Base-by-base conservation (phyloP, 331 rosid species). In the Arachis monticola region DNA sequence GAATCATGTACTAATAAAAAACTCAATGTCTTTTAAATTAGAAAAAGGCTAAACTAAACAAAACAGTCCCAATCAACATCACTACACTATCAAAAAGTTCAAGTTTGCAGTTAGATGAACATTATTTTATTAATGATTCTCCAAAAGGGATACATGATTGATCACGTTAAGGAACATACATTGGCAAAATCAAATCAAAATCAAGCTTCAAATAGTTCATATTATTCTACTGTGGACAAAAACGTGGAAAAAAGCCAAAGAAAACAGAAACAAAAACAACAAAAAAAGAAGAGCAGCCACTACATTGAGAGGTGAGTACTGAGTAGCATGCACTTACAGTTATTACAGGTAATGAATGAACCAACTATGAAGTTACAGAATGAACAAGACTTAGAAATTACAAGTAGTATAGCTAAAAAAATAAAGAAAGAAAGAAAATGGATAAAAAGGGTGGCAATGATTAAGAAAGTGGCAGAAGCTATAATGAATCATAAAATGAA, bases 381-480 rank as follows among this genome's bases (percentile, higher is more conserved):
- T 6, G 52, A 62, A 53, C 52, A 61, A 38, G 31, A 52, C 3
- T 69, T 55, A 5, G 61, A 58, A 31, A n/a, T n/a, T n/a, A n/a
- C n/a, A n/a, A n/a, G n/a, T n/a, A n/a, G n/a, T n/a, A n/a, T n/a
- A n/a, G n/a, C n/a, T n/a, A n/a, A n/a, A n/a, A n/a, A n/a, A n/a
- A n/a, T n/a, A n/a, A 9, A 10, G n/a, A 13, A 38, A 55, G 30
- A 52, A 8, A 52, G 1, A 69, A 22, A 30, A 41, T 46, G 1
- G 12, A 47, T 12, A n/a, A 5, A 0, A 10, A 50, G 30, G 58
- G 47, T 59, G 31, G 76, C 67, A 57, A 22, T 44, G 11, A 45
- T 73, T 32, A 32, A 48, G 69, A 47, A 48, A 48, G 41, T 38
- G 38, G 60, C 78, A 50, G 78, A 63, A 11, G 65, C 53, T 74